These are phyloP conservation scores for Sugiyamaella novakii DNA, from an alignment of 1,139 yeast species.

Conservation along the genomic window DNA sequence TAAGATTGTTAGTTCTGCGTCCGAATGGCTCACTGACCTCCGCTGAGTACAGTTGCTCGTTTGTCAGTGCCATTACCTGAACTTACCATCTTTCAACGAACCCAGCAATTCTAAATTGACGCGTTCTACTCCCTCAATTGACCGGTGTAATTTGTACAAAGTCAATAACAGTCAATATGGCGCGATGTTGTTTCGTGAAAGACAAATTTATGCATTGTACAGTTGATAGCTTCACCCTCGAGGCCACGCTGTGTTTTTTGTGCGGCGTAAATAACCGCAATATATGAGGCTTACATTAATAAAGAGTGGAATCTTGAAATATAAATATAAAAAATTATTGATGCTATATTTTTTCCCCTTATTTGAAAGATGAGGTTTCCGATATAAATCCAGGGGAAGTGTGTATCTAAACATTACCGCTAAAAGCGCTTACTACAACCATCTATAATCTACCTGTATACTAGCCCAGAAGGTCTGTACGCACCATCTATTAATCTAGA, in stretches of 20 bases:
- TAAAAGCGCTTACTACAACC: too few species aligned
- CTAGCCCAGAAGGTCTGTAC: too few species aligned
- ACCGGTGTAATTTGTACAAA: neutral
- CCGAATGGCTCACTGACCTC: neutral
- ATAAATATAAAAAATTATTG: too few species aligned
- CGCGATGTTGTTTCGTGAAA: neutral
- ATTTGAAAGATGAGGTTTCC: too few species aligned
- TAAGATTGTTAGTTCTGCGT: neutral
- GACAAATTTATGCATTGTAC: neutral
- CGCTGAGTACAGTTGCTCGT: neutral
- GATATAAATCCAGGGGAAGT: too few species aligned
- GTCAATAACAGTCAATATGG: neutral
- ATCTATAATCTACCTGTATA: too few species aligned
- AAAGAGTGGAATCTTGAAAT: too few species aligned
- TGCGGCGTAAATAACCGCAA: neutral
- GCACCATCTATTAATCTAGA: too few species aligned
- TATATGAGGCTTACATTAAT: too few species aligned
- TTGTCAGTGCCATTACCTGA: too few species aligned
- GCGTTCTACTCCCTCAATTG: neutral
- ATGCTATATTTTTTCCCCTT: too few species aligned
- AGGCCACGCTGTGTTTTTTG: neutral
- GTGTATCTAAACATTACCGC: too few species aligned
- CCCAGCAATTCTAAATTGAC: neutral
- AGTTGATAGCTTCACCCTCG: neutral
- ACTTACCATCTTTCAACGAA: neutral